Conservation (phyloP, 805 yeast genomes). For the Lipomyces anomalus region DNA sequence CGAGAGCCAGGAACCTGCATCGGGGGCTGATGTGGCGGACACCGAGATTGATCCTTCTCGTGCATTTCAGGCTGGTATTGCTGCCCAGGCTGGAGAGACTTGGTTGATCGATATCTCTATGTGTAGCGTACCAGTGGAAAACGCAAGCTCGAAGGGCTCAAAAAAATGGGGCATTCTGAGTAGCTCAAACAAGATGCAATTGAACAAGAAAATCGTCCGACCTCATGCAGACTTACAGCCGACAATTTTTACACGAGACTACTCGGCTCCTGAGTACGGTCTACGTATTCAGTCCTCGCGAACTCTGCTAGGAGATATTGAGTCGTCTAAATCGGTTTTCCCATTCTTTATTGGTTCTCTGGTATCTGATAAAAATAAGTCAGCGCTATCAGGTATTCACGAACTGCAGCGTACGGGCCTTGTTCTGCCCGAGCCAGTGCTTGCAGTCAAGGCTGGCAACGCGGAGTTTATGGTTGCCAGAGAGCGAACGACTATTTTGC, state of each 20-base stretch:
- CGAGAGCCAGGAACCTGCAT: slow-evolving; percentile 5
- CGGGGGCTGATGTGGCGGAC: slow-evolving; percentile 5
- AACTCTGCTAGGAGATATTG: neutral
- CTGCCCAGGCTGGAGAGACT: slow-evolving; percentile 74
- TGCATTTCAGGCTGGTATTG: slow-evolving; percentile 46
- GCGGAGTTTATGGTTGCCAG: slow-evolving; percentile 72
- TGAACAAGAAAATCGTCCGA: slow-evolving; percentile 29
- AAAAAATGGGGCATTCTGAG: slow-evolving; percentile 42
- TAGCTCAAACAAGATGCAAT: slow-evolving; percentile 28
- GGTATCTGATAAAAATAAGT: no score
- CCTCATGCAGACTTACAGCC: slow-evolving; percentile 41
- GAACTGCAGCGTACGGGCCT: neutral
- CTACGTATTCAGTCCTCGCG: neutral
- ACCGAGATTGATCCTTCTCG: slow-evolving; percentile 25
- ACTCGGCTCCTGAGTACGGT: slow-evolving; percentile 24
- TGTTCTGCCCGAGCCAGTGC: no score
- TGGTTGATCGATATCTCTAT: slow-evolving; percentile 77
- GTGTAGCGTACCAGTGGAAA: slow-evolving; percentile 40
- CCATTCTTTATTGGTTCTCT: no score
- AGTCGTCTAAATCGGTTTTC: neutral
- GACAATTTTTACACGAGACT: slow-evolving; percentile 77
- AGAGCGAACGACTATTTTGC: slow-evolving; percentile 68
- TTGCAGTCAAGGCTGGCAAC: no score
- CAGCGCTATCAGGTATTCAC: neutral
- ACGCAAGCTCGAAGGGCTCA: slow-evolving; percentile 43